Base-by-base conservation (phyloP, 2,329 filamentous ascomycete genomes). In the Verruconis gallopava region DNA sequence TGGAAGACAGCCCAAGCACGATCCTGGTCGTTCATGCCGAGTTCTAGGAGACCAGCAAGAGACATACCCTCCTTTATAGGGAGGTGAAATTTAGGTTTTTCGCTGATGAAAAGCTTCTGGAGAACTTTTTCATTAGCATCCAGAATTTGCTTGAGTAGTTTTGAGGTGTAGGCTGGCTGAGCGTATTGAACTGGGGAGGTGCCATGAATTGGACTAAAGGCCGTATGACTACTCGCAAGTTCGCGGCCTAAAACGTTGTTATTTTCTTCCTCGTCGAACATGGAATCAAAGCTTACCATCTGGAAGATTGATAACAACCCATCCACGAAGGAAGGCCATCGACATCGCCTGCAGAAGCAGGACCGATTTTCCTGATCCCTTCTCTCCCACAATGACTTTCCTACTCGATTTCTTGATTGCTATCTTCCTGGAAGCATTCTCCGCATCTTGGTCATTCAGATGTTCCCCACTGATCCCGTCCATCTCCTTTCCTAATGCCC, bases 231-330 rank as follows among this genome's bases (percentile, higher is more conserved):
- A 48, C 79, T 83, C 48, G 81, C 79, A 37, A 95, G 67, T 43
- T 94, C 88, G 55, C 88, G 79, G 42, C 77, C 89, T 85, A 51
- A 20, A 18, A 21, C 3, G 15, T 3, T 20, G 21, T 40, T 17
- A 22, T 6, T 22, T 6, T 9, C 25, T 12, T 12, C 21, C 5
- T 20, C 17, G 6, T 3, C 19, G 25, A 43, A 15, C 36, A 4
- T 36, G 21, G 3, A 38, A 22, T 11, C 22, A 15, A n/a, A 30
- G 54, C 70, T 53, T 68, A 93, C 88, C 82, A 65, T 98, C 86
- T 28, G 91, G 88, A 40, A 96, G 72, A 55, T 84, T 81, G 45
- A 98, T 71, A 37, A 96, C 86, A 35, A 94, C 71, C 85, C 88
- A 96, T 20, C 81, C 73, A 58, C 85, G 85, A 54, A 88, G 59